Evolutionary conservation across 768 basidiomycete species (phyloP), one percentile per base, ranked within the genome.

Genomic region (Lactarius sanguifluus): DNA sequence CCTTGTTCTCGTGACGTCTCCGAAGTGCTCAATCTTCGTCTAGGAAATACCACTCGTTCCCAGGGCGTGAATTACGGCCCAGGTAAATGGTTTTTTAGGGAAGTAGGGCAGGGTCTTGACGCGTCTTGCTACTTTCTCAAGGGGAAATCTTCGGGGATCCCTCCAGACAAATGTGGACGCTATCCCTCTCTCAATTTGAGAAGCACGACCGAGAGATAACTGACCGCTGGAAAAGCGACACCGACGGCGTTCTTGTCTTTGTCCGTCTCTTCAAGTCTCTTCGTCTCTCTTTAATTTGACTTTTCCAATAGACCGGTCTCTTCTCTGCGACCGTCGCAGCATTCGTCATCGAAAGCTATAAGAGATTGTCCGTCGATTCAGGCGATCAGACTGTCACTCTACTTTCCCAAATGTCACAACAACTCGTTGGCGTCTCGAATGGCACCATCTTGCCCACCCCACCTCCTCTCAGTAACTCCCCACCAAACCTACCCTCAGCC

Each of bases 311-410:
- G 59, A 60, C 59, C 6, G 59, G 59, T 45, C 43, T 60, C 12
- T 60, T 60, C 45, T 60, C 59, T 43, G 59, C 59, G 45, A 60
- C 59, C 3, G 59, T 60, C 43, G 59, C 59, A 32, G 16, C 43
- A 47, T 60, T 60, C 30, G 30, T 60, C 43, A 32, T 47, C 23
- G 59, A 23, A 25, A 38, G 59, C 3, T 60, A 60, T 43, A 45
- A 28, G 41, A 16, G 13, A 30, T 12, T 60, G 25, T 45, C 41
- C 4, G 30, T 47, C 18, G 59, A 47, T 34, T 20, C 59, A 16
- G 59, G 43, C 6, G 43, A 25, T 20, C 59, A 60, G 45, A 60
- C 59, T 7, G 59, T 60, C 10, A 28, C 59, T 25, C 20, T 60
- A 20, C 59, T 60, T n/a, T 6, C 23, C 30, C 59, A 45, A 34